Conservation (phyloP, 345 rosid genomes). For the Eucalyptus paniculata region DNA sequence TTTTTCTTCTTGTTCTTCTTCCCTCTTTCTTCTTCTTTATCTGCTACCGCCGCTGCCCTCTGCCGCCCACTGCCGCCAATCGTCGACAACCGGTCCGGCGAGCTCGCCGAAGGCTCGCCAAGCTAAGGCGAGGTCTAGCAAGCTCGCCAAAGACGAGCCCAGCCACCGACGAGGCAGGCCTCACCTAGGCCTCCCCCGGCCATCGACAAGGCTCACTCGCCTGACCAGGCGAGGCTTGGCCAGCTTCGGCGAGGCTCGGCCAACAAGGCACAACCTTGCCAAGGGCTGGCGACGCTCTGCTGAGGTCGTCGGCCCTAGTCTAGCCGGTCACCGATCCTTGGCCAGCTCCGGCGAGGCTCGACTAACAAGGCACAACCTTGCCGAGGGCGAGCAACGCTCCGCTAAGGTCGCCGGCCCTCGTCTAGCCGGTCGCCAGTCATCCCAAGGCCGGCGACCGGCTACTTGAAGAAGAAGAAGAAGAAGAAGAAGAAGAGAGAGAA, state of each 20-base stretch:
- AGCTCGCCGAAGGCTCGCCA: accelerated
- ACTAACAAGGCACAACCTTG: accelerated
- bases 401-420: accelerated
- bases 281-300: accelerated
- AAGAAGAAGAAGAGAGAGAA: too few species aligned
- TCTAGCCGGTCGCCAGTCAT: accelerated
- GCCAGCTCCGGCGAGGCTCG: too few species aligned
- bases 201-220: accelerated
- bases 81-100: accelerated
- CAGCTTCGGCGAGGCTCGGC: accelerated
- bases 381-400: accelerated
- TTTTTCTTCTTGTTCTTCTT: too few species aligned
- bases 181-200: accelerated
- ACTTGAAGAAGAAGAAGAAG: too few species aligned
- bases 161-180: accelerated
- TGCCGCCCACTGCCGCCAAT: accelerated
- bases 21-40: too few species aligned
- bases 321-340: too few species aligned
- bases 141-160: accelerated
- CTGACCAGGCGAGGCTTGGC: accelerated
- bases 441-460: accelerated
- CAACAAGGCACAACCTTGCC: accelerated
- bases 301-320: accelerated
- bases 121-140: too few species aligned
- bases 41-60: accelerated